Base-by-base conservation (phyloP, 495 filamentous ascomycete species). In the Aspergillus indologenus region DNA sequence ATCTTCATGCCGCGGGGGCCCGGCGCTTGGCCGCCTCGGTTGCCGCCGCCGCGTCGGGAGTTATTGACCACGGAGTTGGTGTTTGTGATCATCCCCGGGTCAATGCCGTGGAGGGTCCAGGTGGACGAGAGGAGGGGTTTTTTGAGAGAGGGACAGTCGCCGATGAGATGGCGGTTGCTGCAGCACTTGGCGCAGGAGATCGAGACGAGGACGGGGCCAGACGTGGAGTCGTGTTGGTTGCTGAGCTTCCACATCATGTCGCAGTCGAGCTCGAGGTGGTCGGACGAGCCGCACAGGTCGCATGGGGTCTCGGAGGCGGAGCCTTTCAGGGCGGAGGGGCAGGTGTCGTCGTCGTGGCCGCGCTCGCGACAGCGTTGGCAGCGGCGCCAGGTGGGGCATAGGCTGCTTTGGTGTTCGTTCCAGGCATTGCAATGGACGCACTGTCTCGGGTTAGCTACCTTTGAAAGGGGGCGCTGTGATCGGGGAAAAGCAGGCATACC, bases 151-250 rank as follows among this genome's bases (percentile, higher is more conserved):
- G 76, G 74, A 46, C 80, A 83, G 45, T 82, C 76, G 15, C 79
- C 80, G 2, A 77, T 65, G 1, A 83, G 64, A 64, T 83, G 80
- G 26, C 63, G 71, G 26, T 61, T 61, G 59, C 73, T 79, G 42
- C 70, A 66, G 62, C 80, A 83, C 55, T 77, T 70, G 44, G 78
- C 71, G 60, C 80, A 83, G n/a, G 72, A 80, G 31, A 81, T 66
- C 6, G 74, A 77, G 9, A 79, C 73, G 3, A 64, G 58, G 45
- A 76, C 62, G 12, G 68, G 62, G 15, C 58, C 57, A 21, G 66
- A 65, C 11, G 64, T 11, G 12, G 34, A 54, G 21, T 58, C 45
- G n/a, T 65, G 64, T 42, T 54, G 62, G 7, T 29, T 66, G 18
- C 62, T 74, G 20, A 69, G 59, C 60, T 68, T 76, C 76, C 77